phyloP scores from a whole-genome alignment of 768 basidiomycete species.

The Serendipita indica region DNA sequence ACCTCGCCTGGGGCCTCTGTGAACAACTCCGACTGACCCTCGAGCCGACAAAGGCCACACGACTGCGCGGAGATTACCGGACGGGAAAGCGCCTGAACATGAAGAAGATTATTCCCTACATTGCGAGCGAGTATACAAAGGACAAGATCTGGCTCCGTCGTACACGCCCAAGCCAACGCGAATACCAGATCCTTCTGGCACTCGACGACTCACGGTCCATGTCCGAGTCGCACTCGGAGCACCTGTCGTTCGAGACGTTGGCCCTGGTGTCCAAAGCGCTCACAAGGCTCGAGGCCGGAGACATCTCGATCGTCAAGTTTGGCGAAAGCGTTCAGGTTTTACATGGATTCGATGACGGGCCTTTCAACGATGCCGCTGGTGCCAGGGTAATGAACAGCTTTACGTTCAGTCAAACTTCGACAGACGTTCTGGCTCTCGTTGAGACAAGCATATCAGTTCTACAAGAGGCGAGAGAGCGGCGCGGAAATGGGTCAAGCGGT shows the following conservation, averaged over 20 bases:
- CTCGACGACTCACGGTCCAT: slow-evolving; percentile 96
- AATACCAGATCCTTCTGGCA: slow-evolving; percentile 89
- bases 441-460: slow-evolving; percentile 63
- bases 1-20: slow-evolving; percentile 81
- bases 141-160: slow-evolving; percentile 98
- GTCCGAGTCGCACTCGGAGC: slow-evolving; percentile 82
- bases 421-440: slow-evolving; percentile 71
- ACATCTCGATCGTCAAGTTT: slow-evolving; percentile 81
- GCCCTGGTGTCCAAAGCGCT: slow-evolving; percentile 85
- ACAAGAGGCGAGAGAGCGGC: slow-evolving; percentile 59
- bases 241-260: slow-evolving; percentile 87
- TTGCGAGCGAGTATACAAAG: slow-evolving; percentile 97
- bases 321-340: slow-evolving; percentile 78
- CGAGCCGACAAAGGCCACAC: slow-evolving; percentile 85
- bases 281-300: slow-evolving; percentile 86
- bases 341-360: slow-evolving; percentile 70
- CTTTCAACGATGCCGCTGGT: slow-evolving; percentile 69
- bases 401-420: slow-evolving; percentile 77
- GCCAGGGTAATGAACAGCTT: slow-evolving; percentile 70
- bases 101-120: slow-evolving; percentile 97
- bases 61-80: slow-evolving; percentile 91
- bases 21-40: slow-evolving; percentile 94
- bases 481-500: slow-evolving; percentile 33
- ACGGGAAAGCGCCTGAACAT: slow-evolving; percentile 96
- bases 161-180: slow-evolving; percentile 82